A percentile compares a stretch with the other conserved stretches of the same genome.
phyloP scores from a whole-genome alignment of 768 basidiomycete genomes.

The Phaeotremella fagi region DNA sequence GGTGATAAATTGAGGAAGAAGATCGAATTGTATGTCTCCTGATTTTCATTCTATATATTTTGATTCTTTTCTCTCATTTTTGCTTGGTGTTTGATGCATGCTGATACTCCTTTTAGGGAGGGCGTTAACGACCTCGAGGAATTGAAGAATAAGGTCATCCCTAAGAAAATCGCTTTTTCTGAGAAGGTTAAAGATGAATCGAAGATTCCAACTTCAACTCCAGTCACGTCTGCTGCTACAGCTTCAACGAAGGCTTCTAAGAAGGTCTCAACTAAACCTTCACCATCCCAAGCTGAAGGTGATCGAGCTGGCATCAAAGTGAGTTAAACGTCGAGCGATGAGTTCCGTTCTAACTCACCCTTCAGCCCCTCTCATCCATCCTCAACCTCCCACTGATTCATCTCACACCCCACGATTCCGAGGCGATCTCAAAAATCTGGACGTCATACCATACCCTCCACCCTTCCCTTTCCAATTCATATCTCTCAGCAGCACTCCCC shows the following conservation, averaged over 20 bases:
- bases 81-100: neutral
- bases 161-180: conserved; percentile 21
- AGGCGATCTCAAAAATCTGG: conserved; percentile 79
- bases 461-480: conserved; percentile 72
- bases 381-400: conserved; percentile 70
- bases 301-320: conserved; percentile 49
- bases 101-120: conserved; percentile 42
- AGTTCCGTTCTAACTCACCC: neutral
- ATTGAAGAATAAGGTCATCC: conserved; percentile 47
- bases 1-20: conserved; percentile 62
- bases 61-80: too few species aligned
- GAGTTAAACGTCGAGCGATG: conserved; percentile 5
- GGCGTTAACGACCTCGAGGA: conserved; percentile 51
- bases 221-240: neutral
- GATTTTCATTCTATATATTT: too few species aligned
- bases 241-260: neutral
- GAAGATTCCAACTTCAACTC: neutral
- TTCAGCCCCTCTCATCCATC: conserved; percentile 72
- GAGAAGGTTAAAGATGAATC: conserved; percentile 16
- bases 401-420: conserved; percentile 62
- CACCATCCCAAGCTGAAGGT: conserved; percentile 23
- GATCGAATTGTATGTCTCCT: conserved; percentile 61
- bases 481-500: conserved; percentile 76
- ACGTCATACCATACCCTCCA: conserved; percentile 79
- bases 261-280: neutral